Conservation (phyloP, 2,329 filamentous ascomycete genomes). For the Xylariomycetidae sp. region DNA sequence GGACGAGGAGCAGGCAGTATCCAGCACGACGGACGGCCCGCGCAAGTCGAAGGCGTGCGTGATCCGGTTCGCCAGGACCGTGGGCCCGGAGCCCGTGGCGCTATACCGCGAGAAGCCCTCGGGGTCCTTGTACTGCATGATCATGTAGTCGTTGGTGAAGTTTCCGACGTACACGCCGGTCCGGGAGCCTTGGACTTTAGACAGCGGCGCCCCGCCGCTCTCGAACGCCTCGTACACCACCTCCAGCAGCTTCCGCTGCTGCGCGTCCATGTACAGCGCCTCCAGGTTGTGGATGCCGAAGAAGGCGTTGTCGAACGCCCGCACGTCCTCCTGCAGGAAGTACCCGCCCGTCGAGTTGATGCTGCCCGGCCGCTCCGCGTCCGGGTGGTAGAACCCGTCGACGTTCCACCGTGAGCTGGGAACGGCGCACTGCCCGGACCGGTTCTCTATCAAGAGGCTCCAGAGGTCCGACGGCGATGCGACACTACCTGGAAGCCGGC, state of each 20-base stretch:
- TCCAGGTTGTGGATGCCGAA: conserved; percentile 8
- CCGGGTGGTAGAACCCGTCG: conserved; percentile 12
- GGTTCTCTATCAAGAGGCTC: conserved; percentile 13
- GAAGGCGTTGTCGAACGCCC: conserved; percentile 8
- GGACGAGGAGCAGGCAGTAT: conserved; percentile 29
- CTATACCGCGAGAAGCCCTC: conserved; percentile 19
- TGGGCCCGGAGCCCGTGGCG: conserved; percentile 19
- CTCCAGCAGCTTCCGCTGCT: conserved; percentile 29
- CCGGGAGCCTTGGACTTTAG: conserved; percentile 6
- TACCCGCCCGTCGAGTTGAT: conserved; percentile 17
- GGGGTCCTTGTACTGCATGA: conserved; percentile 14
- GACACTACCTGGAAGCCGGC: conserved; percentile 16
- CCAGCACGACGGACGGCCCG: conserved; percentile 19
- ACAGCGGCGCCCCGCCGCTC: conserved; percentile 10
- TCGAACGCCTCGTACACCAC: conserved; percentile 27
- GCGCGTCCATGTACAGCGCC: conserved; percentile 22
- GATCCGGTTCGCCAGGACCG: conserved; percentile 24
- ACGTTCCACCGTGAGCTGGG: conserved; percentile 15
- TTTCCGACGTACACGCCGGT: conserved; percentile 21
- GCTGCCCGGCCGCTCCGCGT: conserved; percentile 5
- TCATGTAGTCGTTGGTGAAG: conserved; percentile 18
- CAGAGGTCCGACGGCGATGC: conserved; percentile 11
- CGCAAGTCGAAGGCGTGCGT: conserved; percentile 25
- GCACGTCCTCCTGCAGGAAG: conserved; percentile 18
- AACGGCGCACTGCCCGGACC: conserved; percentile 10